phyloP scores from a whole-genome alignment of 345 rosid genomes.

The Dipteronia dyeriana region DNA sequence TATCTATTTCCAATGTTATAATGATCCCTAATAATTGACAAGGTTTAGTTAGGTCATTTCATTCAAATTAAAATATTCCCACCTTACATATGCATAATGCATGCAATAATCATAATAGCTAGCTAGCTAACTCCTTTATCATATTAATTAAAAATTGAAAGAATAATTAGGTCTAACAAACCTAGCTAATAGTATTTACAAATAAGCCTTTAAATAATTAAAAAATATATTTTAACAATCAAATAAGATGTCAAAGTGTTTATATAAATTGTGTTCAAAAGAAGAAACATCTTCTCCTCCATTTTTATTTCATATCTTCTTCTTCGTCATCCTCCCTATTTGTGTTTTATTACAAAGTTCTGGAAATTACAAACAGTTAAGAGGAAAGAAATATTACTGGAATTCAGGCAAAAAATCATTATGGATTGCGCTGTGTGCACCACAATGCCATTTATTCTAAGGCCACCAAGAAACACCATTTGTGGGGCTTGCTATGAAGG shows the following conservation, averaged over 20 bases:
- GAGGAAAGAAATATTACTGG: background rate
- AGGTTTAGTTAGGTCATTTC: constrained; percentile 28
- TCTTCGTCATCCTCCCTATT: background rate
- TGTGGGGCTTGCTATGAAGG: constrained; percentile 80
- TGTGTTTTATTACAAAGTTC: background rate
- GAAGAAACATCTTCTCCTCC: constrained; percentile 27
- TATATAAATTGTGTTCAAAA: constrained; percentile 30
- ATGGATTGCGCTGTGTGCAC: constrained; percentile 91
- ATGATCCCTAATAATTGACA: background rate
- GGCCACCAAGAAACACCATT: constrained; percentile 90
- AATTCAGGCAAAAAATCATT: background rate
- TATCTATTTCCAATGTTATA: background rate
- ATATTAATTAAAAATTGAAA: constrained; percentile 9
- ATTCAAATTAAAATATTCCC: background rate
- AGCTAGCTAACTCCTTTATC: background rate
- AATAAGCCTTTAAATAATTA: background rate
- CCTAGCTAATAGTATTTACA: constrained; percentile 14
- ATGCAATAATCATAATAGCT: constrained; percentile 24
- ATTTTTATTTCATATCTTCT: background rate
- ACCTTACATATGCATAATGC: constrained; percentile 6
- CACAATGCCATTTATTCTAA: constrained; percentile 64
- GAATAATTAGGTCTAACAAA: constrained; percentile 25
- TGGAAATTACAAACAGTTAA: background rate
- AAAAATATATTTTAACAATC: background rate
- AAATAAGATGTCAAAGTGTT: constrained; percentile 4